Evolutionary conservation across 371 early-diverging fungal genomes (phyloP).

Genomic region (Vairimorpha ceranae): DNA sequence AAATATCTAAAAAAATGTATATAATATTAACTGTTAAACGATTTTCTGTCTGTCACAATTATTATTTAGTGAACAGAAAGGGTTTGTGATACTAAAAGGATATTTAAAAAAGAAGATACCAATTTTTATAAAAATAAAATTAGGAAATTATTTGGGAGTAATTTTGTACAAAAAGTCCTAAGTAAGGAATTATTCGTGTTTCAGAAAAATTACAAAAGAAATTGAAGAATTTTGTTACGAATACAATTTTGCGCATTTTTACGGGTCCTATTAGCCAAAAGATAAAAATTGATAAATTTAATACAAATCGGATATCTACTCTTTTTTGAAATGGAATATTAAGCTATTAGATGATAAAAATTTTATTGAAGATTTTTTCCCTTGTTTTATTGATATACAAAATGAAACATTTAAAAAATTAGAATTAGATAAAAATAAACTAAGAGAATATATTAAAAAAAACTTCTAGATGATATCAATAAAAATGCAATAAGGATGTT

Average conservation of each 20-base stretch:
- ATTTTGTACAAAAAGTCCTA: conserved; percentile 12
- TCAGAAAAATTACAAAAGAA: conserved; percentile 9
- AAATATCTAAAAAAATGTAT: no score
- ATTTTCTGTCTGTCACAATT: conserved; percentile 10
- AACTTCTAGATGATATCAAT: neutral
- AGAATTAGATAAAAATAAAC: neutral
- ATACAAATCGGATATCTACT: neutral
- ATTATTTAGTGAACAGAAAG: neutral
- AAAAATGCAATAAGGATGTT: neutral
- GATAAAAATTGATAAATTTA: conserved; percentile 2
- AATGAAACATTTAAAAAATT: conserved; percentile 7
- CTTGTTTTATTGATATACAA: neutral
- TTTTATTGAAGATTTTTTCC: conserved; percentile 18
- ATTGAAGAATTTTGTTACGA: conserved; percentile 17
- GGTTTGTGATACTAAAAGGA: neutral
- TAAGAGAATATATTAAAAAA: neutral
- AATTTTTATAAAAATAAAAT: conserved; percentile 22
- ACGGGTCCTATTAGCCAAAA: conserved; percentile 14
- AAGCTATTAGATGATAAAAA: neutral
- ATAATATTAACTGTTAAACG: no score
- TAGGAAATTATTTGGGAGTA: conserved; percentile 7
- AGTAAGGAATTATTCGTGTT: conserved; percentile 3
- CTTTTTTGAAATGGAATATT: conserved; percentile 7
- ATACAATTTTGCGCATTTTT: conserved; percentile 18
- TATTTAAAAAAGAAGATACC: conserved; percentile 1